Evolutionary conservation across 345 rosid genomes (phyloP).

Genomic region (Nasturtium officinale): DNA sequence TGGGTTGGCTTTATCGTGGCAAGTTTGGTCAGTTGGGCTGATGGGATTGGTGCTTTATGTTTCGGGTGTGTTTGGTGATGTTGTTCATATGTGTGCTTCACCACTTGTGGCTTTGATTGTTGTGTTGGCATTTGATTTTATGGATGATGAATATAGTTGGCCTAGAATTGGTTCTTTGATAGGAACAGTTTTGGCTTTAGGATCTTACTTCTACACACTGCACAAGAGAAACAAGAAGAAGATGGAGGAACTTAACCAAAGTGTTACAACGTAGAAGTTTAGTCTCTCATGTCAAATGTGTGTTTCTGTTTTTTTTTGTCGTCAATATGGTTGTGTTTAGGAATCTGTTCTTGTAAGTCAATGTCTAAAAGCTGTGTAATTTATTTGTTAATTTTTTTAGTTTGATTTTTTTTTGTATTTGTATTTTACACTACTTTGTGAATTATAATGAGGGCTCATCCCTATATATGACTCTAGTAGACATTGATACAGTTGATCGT

Average conservation of each 20-base stretch:
- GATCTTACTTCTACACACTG: conserved; percentile 31
- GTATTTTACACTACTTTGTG: too few species aligned
- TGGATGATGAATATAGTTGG: conserved; percentile 25
- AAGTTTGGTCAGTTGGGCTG: conserved; percentile 1
- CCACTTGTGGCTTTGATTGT: conserved; percentile 20
- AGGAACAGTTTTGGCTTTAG: conserved; percentile 25
- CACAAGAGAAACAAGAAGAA: conserved; percentile 28
- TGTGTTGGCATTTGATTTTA: conserved; percentile 3
- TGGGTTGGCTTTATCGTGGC: conserved; percentile 19
- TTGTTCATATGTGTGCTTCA: conserved; percentile 19
- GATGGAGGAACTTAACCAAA: conserved; percentile 24
- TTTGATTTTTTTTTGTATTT: too few species aligned
- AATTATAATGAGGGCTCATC: too few species aligned
- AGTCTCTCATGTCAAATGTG: too few species aligned
- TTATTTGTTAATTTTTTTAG: too few species aligned
- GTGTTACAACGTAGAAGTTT: neutral
- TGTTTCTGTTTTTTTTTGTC: too few species aligned
- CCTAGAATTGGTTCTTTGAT: conserved; percentile 27
- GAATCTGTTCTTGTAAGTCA: too few species aligned
- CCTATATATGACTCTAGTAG: too few species aligned
- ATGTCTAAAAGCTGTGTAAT: too few species aligned
- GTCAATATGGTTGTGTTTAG: too few species aligned
- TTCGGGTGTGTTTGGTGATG: conserved; percentile 8
- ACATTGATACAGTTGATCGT: too few species aligned
- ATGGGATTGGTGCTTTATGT: conserved; percentile 14